Base-by-base conservation (phyloP, 2,329 filamentous ascomycete genomes). In the Harringtonia aguacate region DNA sequence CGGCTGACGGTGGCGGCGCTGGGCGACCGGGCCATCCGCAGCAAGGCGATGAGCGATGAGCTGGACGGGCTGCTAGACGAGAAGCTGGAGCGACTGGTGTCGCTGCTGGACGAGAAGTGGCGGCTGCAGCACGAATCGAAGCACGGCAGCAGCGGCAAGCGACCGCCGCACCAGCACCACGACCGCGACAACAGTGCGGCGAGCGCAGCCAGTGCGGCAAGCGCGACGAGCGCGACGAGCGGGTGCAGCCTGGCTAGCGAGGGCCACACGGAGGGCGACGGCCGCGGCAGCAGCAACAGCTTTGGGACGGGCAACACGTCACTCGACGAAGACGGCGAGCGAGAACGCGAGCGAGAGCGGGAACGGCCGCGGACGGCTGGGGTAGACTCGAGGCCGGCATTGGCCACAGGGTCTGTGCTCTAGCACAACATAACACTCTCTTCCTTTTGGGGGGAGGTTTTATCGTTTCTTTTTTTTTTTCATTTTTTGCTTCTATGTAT, bases 21-120 rank as follows among this genome's bases (percentile, higher is more conserved):
- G 27, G 73, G 73, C 3, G 75, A 78, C 44, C 65, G 74, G 29
- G 71, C 69, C 6, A 73, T 70, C 46, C 64, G 74, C 50, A 74
- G 67, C 58, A 56, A 58, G 54, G 58, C 67, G 2, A 67, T 79
- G 58, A 75, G 70, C 50, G 77, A 80, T 54, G 72, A 69, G 17
- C 62, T 84, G 29, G 75, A 70, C 34, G 80, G 79, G 40, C 62
- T 88, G 36, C 64, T 89, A 8, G 84, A 87, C 52, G 77, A 86
- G 61, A 87, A 87, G 55, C 85, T 81, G 3, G 81, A 86, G 55
- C 72, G 79, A 47, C 65, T 89, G 39, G 77, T 86, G 7, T 76
- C 70, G 37, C 70, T 87, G 60, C 68, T 89, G 36, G 83, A 88
- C 50, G 79, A 86, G 59, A 84, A 83, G 58, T 69, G 87, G 41